Conservation (phyloP, 2,329 filamentous ascomycete species). For the Cladosporium colombiae region DNA sequence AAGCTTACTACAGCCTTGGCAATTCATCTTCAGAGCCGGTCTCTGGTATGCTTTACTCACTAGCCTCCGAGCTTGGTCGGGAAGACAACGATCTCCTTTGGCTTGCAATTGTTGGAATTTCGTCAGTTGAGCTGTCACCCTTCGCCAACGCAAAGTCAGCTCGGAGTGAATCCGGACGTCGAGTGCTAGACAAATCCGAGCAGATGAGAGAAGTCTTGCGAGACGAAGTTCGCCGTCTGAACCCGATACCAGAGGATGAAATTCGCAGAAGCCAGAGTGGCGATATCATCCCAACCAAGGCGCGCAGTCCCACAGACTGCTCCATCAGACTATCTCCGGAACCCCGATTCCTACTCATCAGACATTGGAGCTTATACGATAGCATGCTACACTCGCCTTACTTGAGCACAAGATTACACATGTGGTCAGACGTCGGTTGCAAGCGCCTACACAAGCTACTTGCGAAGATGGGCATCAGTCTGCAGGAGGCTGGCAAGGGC, state of each 20-base stretch:
- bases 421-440: conserved; percentile 87
- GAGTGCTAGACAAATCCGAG: conserved; percentile 67
- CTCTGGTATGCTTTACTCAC: conserved; percentile 88
- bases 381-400: conserved; percentile 98
- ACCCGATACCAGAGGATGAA: conserved; percentile 68
- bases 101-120: conserved; percentile 91
- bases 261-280: conserved; percentile 59
- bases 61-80: conserved; percentile 90
- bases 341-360: conserved; percentile 85
- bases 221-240: conserved; percentile 91
- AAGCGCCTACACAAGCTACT: conserved; percentile 91
- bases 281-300: conserved; percentile 86
- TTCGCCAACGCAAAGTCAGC: conserved; percentile 55
- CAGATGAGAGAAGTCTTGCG: conserved; percentile 81
- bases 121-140: conserved; percentile 78
- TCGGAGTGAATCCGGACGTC: conserved; percentile 54
- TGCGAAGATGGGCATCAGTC: conserved; percentile 95
- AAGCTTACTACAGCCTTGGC: conserved; percentile 82
- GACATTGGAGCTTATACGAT: conserved; percentile 97
- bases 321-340: conserved; percentile 92
- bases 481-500: conserved; percentile 90
- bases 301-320: conserved; percentile 84
- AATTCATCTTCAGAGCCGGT: conserved; percentile 93
- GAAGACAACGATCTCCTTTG: conserved; percentile 97
- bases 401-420: conserved; percentile 84